phyloP scores from a whole-genome alignment of 139 green algal genomes.

The Zygnema circumcarinatum region DNA sequence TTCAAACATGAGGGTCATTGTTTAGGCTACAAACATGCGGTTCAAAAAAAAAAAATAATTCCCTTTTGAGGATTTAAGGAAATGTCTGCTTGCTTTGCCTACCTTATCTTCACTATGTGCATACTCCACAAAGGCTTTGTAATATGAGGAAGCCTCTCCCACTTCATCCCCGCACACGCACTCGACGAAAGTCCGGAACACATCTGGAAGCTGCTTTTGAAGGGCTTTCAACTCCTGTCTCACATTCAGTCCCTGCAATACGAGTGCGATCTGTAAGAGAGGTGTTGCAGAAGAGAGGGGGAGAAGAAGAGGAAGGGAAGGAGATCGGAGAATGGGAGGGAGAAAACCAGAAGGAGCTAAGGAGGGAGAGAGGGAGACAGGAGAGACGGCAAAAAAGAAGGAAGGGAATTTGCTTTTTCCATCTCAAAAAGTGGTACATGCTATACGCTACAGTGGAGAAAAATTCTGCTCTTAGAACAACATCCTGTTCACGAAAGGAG shows the following conservation, averaged over 20 bases:
- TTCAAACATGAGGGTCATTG: too few species aligned
- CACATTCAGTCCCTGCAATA: slow-evolving; percentile 28
- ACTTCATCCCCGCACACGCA: not conserved
- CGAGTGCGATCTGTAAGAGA: not conserved
- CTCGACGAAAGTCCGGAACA: slow-evolving; percentile 2
- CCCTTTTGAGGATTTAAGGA: too few species aligned
- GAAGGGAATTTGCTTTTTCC: too few species aligned
- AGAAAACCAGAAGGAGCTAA: not conserved
- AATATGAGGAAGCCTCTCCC: slow-evolving; percentile 37
- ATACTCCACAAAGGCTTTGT: slow-evolving; percentile 47
- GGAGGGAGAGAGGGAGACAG: not conserved
- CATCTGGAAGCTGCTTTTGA: not conserved
- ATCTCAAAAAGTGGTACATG: not conserved
- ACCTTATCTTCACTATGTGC: slow-evolving; percentile 16
- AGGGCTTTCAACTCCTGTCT: slow-evolving; percentile 35
- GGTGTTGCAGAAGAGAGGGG: not conserved
- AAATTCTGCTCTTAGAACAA: not conserved
- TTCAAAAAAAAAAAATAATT: too few species aligned
- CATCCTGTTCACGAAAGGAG: not conserved
- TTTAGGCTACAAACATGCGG: too few species aligned
- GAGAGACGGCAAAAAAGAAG: too few species aligned
- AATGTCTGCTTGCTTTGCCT: not conserved
- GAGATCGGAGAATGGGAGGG: not conserved
- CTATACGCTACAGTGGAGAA: not conserved
- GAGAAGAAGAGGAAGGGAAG: not conserved